These are phyloP conservation scores for Sabuloglossum arenarium DNA, from an alignment of 495 filamentous ascomycete genomes.

Conservation along the genomic window DNA sequence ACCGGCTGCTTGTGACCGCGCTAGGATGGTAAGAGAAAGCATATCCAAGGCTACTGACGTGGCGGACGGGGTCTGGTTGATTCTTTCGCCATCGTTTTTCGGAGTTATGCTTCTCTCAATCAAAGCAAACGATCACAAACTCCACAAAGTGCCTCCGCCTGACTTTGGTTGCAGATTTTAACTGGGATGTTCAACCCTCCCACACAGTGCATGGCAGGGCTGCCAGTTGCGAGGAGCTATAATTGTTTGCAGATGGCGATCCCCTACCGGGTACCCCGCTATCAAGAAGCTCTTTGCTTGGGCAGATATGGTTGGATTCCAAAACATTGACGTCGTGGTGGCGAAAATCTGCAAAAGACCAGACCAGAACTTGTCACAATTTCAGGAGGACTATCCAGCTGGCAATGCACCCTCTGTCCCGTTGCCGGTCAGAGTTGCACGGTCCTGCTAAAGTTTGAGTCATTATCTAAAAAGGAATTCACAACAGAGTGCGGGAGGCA, in stretches of 20 bases:
- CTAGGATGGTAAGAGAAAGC: neutral
- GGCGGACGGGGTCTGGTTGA: neutral
- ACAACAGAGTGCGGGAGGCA: neutral
- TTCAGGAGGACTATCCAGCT: neutral
- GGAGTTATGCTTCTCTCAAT: neutral
- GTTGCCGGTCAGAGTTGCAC: neutral
- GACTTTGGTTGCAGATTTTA: neutral
- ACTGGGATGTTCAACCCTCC: neutral
- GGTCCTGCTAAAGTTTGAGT: neutral
- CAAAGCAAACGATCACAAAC: neutral
- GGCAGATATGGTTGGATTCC: neutral
- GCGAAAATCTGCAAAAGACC: neutral
- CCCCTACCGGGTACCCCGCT: neutral
- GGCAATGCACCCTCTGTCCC: neutral
- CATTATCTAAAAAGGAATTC: neutral
- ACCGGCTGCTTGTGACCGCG: neutral
- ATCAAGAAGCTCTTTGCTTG: neutral
- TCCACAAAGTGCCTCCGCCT: neutral
- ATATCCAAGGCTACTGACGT: conserved; percentile 3
- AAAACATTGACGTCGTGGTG: neutral
- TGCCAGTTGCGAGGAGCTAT: neutral
- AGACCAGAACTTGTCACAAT: neutral
- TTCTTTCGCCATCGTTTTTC: neutral
- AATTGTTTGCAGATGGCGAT: neutral
- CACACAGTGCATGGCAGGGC: neutral